Conservation (phyloP, 495 filamentous ascomycete genomes). For the Platismatia glauca region DNA sequence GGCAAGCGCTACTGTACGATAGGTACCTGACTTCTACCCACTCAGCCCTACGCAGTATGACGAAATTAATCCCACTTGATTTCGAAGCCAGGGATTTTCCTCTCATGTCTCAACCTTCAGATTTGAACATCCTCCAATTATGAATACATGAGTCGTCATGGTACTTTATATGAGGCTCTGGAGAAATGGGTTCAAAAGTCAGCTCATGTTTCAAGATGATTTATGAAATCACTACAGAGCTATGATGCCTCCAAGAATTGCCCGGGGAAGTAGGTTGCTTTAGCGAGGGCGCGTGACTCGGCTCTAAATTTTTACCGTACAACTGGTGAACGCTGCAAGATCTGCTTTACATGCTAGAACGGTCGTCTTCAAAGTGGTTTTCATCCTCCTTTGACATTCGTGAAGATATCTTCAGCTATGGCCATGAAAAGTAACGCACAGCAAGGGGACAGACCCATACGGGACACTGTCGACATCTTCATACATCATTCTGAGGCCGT, state of each 20-base stretch:
- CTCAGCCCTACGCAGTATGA: conserved; percentile 11
- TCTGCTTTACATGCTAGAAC: not conserved
- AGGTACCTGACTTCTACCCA: too few relatives aligned
- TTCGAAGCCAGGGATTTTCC: not conserved
- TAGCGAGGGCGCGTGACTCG: conserved; percentile 6
- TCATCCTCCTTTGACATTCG: not conserved
- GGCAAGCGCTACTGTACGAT: not conserved
- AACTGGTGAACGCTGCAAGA: too few relatives aligned
- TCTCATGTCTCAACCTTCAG: not conserved
- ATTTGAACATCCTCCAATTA: not conserved
- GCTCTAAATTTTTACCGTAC: not conserved
- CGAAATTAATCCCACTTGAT: not conserved
- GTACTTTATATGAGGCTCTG: not conserved
- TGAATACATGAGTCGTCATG: not conserved
- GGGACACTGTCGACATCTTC: conserved; percentile 20
- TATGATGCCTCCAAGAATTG: not conserved
- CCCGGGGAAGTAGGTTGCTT: conserved; percentile 3
- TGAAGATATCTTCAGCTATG: not conserved
- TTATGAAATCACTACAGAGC: not conserved
- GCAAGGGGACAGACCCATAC: not conserved
- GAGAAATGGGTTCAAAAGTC: not conserved
- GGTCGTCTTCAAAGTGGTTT: not conserved
- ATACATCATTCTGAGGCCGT: conserved; percentile 38
- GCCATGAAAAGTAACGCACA: not conserved
- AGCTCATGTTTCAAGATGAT: not conserved